These are phyloP conservation scores for Cordyceps fumosorosea DNA, from an alignment of 2,329 filamentous ascomycete species.

Conservation along the genomic window DNA sequence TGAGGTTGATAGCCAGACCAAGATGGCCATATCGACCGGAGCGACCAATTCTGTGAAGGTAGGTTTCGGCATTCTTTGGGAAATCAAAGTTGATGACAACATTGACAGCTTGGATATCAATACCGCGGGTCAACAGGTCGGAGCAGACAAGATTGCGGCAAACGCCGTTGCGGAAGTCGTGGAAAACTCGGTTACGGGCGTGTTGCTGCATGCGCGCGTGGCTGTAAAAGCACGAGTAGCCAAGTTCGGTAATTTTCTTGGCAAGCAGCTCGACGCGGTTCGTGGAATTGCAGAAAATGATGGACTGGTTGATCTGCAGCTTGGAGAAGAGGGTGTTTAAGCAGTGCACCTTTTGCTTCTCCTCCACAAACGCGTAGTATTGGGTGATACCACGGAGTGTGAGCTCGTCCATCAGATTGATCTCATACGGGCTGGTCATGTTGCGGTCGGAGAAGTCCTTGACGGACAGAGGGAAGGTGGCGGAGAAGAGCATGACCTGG, in stretches of 20 bases:
- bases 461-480: slow-evolving; percentile 93
- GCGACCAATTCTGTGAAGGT: slow-evolving; percentile 95
- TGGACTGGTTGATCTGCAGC: slow-evolving; percentile 98
- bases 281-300: slow-evolving; percentile 99
- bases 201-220: slow-evolving; percentile 97
- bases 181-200: slow-evolving; percentile 95
- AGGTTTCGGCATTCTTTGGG: slow-evolving; percentile 98
- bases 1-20: slow-evolving; percentile 95
- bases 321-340: slow-evolving; percentile 98
- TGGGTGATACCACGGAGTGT: slow-evolving; percentile 97
- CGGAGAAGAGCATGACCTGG: slow-evolving; percentile 98
- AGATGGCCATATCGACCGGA: slow-evolving; percentile 96
- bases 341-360: slow-evolving; percentile 99
- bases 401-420: slow-evolving; percentile 99
- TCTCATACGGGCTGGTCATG: slow-evolving; percentile 94
- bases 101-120: slow-evolving; percentile 98
- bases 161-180: slow-evolving; percentile 96
- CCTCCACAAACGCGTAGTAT: slow-evolving; percentile 98
- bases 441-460: slow-evolving; percentile 98
- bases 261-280: slow-evolving; percentile 95
- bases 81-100: slow-evolving; percentile 99
- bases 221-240: slow-evolving; percentile 99
- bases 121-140: slow-evolving; percentile 93
- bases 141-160: slow-evolving; percentile 98
- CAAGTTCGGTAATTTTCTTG: slow-evolving; percentile 98